phyloP scores from a whole-genome alignment of 495 filamentous ascomycete genomes.

The Platismatia glauca region DNA sequence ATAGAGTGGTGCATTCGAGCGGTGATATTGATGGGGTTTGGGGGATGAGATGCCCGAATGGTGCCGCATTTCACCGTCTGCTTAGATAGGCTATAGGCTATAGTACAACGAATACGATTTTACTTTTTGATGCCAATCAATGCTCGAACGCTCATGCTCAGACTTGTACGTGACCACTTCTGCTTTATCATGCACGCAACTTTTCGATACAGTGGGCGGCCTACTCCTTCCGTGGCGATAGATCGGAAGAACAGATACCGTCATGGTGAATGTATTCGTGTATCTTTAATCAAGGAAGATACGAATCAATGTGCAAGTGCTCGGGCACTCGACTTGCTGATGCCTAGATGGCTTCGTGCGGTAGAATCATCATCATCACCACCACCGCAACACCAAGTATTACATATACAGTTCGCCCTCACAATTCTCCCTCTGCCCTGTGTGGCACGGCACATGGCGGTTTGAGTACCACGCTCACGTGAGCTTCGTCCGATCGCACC shows the following conservation, averaged over 20 bases:
- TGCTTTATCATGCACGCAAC: not conserved
- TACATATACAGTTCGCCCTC: no score
- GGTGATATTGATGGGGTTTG: not conserved
- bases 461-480: no score
- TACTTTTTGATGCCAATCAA: not conserved
- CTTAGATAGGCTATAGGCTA: not conserved
- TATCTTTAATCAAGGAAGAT: not conserved
- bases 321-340: no score
- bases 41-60: not conserved
- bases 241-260: not conserved
- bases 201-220: not conserved
- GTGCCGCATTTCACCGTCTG: not conserved
- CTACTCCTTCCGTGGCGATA: not conserved
- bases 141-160: not conserved
- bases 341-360: no score
- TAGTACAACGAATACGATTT: not conserved
- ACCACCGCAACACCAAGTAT: no score
- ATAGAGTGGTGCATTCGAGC: not conserved
- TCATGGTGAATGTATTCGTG: not conserved
- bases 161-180: not conserved
- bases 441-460: no score
- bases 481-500: no score
- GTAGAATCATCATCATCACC: no score
- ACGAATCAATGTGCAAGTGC: not conserved
- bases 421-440: no score